Conservation (phyloP, 305 asterid species). For the Solanum aculeatissimum region DNA sequence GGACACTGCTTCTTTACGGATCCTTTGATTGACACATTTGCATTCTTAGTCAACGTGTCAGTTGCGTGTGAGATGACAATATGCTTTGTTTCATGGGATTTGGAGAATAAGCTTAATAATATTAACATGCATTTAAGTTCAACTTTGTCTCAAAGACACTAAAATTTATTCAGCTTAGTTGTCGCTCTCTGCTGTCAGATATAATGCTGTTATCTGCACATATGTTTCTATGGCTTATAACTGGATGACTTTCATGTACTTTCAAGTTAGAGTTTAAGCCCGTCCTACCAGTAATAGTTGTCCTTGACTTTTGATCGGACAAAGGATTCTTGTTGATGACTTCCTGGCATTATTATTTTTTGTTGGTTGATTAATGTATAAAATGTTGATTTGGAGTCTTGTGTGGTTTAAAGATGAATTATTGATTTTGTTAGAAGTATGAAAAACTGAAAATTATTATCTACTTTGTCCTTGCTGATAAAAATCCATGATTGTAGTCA, state of each 20-base stretch:
- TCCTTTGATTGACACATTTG: not conserved
- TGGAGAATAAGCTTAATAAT: not conserved
- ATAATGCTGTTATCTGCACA: not conserved
- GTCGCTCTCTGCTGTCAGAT: not conserved
- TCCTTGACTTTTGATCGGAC: not conserved
- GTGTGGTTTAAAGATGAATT: not conserved
- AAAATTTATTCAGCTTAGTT: not conserved
- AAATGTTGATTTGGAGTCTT: not conserved
- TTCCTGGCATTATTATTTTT: no score
- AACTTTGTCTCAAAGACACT: not conserved
- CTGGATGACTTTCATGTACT: not conserved
- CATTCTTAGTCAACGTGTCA: not conserved
- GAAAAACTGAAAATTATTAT: not conserved
- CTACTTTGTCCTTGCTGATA: not conserved
- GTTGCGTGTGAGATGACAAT: not conserved
- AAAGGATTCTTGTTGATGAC: not conserved
- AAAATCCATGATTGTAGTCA: not conserved
- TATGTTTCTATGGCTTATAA: not conserved
- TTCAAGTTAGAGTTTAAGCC: not conserved
- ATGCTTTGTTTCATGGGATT: not conserved
- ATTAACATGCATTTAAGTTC: not conserved
- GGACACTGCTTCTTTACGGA: not conserved
- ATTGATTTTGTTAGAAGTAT: not conserved
- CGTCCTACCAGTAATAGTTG: not conserved
- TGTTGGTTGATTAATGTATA: not conserved